These are phyloP conservation scores for Lecanoromycetidae sp. DNA, from an alignment of 2,329 filamentous ascomycete species.

Conservation along the genomic window DNA sequence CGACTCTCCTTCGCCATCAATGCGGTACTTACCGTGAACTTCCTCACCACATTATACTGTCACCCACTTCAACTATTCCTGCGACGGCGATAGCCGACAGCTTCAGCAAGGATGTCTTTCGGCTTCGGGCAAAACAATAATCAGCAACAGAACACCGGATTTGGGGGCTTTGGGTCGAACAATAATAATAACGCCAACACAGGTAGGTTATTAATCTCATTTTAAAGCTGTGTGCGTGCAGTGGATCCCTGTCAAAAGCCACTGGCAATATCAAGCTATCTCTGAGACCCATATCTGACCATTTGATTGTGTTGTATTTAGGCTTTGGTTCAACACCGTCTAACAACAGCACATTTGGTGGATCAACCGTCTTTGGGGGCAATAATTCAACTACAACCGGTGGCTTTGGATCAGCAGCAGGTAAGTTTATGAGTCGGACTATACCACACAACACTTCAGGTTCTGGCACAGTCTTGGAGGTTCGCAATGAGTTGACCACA, in stretches of 20 bases:
- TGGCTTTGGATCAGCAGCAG: slow-evolving; percentile 32
- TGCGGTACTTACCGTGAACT: background rate
- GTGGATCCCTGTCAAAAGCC: background rate
- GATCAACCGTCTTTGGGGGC: slow-evolving; percentile 27
- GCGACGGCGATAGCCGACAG: background rate
- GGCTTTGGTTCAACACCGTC: slow-evolving; percentile 17
- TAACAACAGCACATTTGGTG: slow-evolving; percentile 29
- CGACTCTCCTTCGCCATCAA: background rate
- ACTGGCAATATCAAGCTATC: background rate
- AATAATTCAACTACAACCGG: slow-evolving; percentile 27
- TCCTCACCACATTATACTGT: background rate
- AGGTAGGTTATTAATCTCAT: slow-evolving; percentile 10
- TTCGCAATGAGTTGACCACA: too few species aligned
- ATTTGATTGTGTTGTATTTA: slow-evolving; percentile 4
- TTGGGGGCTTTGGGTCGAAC: slow-evolving; percentile 26
- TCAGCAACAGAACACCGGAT: slow-evolving; percentile 21
- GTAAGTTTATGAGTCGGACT: slow-evolving; percentile 24
- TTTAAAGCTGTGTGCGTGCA: background rate
- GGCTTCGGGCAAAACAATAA: slow-evolving; percentile 28
- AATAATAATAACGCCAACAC: slow-evolving; percentile 26
- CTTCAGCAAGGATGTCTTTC: slow-evolving; percentile 23
- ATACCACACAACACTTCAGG: background rate
- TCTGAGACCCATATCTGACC: slow-evolving; percentile 4
- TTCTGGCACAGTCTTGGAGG: background rate
- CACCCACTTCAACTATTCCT: background rate